Conservation (phyloP, 495 filamentous ascomycete genomes). For the Elasticomyces elasticus region DNA sequence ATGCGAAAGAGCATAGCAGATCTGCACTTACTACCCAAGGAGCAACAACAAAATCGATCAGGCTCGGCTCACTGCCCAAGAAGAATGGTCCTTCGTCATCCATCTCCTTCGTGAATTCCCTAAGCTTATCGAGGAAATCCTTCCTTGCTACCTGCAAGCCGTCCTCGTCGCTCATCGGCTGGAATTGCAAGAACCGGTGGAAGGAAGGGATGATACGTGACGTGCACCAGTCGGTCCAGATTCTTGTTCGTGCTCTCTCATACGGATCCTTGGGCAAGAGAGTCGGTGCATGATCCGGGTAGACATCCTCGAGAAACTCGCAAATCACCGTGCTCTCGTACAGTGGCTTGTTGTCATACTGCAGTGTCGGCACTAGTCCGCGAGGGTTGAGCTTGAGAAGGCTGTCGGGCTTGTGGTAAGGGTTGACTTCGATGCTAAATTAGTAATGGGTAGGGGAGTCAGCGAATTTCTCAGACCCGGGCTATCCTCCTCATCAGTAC, state of each 20-base stretch:
- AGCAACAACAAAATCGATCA: slow-evolving; percentile 56
- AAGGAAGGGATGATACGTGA: slow-evolving; percentile 54
- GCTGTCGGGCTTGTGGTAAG: slow-evolving; percentile 54
- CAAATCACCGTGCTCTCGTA: slow-evolving; percentile 59
- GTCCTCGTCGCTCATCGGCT: slow-evolving; percentile 30
- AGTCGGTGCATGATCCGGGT: slow-evolving; percentile 35
- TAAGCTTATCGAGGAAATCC: slow-evolving; percentile 43
- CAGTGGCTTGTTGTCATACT: slow-evolving; percentile 43
- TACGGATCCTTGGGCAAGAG: slow-evolving; percentile 50
- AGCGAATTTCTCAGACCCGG: no score
- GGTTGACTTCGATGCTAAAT: slow-evolving; percentile 47
- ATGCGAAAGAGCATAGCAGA: not conserved
- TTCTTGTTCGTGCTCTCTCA: slow-evolving; percentile 46
- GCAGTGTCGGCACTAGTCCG: slow-evolving; percentile 58
- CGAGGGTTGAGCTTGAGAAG: slow-evolving; percentile 59
- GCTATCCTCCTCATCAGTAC: no score
- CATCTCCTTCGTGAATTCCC: slow-evolving; percentile 51
- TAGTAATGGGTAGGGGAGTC: slow-evolving; percentile 7
- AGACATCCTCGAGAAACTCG: slow-evolving; percentile 62
- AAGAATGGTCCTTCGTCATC: slow-evolving; percentile 52
- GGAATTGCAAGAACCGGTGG: slow-evolving; percentile 56
- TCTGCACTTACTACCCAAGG: slow-evolving; percentile 44
- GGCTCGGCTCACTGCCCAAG: slow-evolving; percentile 42
- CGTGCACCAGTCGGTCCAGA: slow-evolving; percentile 61
- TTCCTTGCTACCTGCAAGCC: slow-evolving; percentile 37